Evolutionary conservation across 768 basidiomycete genomes (phyloP), one percentile per base, ranked within the genome.

Genomic region (Punctularia strigosozonata): DNA sequence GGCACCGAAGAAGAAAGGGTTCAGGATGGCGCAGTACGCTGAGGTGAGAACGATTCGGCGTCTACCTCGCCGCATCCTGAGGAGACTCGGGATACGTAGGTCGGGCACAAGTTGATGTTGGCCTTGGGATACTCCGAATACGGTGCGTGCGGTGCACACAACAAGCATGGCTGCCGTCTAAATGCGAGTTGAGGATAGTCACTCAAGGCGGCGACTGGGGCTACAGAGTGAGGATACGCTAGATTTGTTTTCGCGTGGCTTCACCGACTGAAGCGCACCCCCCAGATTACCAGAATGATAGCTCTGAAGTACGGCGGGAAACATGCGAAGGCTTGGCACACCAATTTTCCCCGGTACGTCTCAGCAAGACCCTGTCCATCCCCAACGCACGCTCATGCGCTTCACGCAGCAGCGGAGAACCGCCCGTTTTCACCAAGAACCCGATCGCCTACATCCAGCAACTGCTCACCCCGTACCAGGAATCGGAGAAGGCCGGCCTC

Each of bases 171-270:
- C 22, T 45, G 21, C 40, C 28, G 25, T 12, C 24, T 15, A 15
- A 13, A 25, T 19, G 1, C 17, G 13, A 17, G 23, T 35, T 31
- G 5, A 31, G 34, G 14, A 2, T 46, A 72, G 70, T 69, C 5
- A 62, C 62, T 0, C 67, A 68, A 44, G 70, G 70, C 4, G 70
- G 69, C 4, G 70, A 72, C 40, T 71, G 66, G 67, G 70, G 69
- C 13, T 40, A 31, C 13, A 0, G 44, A 3, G 70, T 71, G 43
- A 20, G 57, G 45, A 30, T 18, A 8, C 4, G 32, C 14, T 22
- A 19, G 17, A 24, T 33, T 26, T 26, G 5, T 10, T 23, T 22
- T 15, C 20, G 25, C 37, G n/a, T 15, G 18, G 12, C 17, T 13
- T 38, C 13, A n/a, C n/a, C n/a, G n/a, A 17, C 31, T 24, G 15